Base-by-base conservation (phyloP, 2,329 filamentous ascomycete genomes). In the Aspergillus chevalieri region DNA sequence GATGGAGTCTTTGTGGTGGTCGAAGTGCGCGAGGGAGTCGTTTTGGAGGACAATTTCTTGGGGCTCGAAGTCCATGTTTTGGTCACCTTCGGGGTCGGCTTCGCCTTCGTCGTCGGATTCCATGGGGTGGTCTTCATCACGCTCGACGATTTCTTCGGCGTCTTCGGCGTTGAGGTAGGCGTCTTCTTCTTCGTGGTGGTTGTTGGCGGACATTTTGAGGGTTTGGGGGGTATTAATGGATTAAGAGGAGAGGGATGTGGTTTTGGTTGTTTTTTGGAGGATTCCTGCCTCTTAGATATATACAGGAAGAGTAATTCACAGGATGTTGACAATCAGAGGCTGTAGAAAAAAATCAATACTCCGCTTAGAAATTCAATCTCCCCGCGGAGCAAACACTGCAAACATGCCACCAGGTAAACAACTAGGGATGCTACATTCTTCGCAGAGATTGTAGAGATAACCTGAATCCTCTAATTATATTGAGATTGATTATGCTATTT, bases 21-120 rank as follows among this genome's bases (percentile, higher is more conserved):
- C 93, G 65, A 97, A 96, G 76, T 95, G 92, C 52, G 89, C 92
- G 57, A 85, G 78, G 57, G 89, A 94, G 77, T 98, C 92, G 77
- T 97, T 98, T 55, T 93, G 83, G 6, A 97, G 78, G 39, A 82
- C 74, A 39, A 96, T 83, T 67, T 93, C 89, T 67, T 85, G 74
- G 46, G 76, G 70, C 48, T 70, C 65, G 46, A 57, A 62, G 39
- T 47, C 55, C 59, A 84, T 79, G 24, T 76, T 73, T 33, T 76
- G 73, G 47, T 80, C 78, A 24, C 71, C 78, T 30, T 42, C 39
- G 19, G 7, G 7, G 6, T 15, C 24, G 42, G 4, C 22, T 8
- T 28, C 42, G 42, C 77, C 77, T 43, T 80, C 80, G 42, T 78
- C 78, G 26, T 87, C 85, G 47, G 84, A 82, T 52, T 92, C 89